Conservation (phyloP, 2,329 filamentous ascomycete species). For the Claviceps sp. region DNA sequence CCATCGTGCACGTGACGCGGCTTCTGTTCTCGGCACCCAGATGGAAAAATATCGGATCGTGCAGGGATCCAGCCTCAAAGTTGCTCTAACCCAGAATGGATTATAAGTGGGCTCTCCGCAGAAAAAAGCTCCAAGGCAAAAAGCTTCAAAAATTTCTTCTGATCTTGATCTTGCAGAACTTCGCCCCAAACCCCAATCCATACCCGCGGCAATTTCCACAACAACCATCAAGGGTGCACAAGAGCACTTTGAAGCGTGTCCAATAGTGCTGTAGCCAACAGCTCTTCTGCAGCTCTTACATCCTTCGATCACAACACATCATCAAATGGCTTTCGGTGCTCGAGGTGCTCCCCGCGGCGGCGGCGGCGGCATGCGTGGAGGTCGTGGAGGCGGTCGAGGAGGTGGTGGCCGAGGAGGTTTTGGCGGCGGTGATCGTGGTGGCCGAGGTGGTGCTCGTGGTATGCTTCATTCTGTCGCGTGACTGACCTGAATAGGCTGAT, state of each 20-base stretch:
- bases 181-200: neutral
- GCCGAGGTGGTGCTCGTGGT: conserved; percentile 20
- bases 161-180: conserved; percentile 5
- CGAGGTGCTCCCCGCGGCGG: conserved; percentile 9
- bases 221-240: conserved; percentile 1
- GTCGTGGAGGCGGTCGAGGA: conserved; percentile 15
- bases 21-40: neutral
- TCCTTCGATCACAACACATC: neutral
- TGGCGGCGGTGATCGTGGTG: conserved; percentile 22
- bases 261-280: neutral
- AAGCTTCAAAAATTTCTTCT: conserved; percentile 28
- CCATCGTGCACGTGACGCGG: neutral
- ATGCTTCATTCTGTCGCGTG: neutral
- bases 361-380: conserved; percentile 9
- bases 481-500: conserved; percentile 10
- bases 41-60: conserved; percentile 9
- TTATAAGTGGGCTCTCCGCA: conserved; percentile 5
- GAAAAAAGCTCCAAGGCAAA: conserved; percentile 13
- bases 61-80: neutral
- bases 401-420: conserved; percentile 16
- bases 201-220: conserved; percentile 10
- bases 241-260: neutral
- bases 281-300: neutral
- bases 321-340: conserved; percentile 17
- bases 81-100: conserved; percentile 7